Percentiles rank a stretch among this genome's conserved stretches.
Evolutionary conservation across 805 yeast species (phyloP).

Genomic region (Pichia sporocuriosa): DNA sequence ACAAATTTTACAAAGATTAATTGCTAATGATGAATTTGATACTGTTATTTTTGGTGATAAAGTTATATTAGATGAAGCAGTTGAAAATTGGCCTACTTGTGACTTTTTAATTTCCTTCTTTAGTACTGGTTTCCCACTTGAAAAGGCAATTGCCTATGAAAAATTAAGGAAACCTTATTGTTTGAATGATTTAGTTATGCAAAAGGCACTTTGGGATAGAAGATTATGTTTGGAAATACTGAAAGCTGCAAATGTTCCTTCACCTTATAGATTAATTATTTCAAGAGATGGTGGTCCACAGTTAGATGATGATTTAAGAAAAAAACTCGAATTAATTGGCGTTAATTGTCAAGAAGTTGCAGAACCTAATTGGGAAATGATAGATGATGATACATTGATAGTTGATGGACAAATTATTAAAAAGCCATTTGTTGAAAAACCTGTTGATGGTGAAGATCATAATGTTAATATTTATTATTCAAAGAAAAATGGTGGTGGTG

Average conservation of each 20-base stretch:
- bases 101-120: slow-evolving; percentile 91
- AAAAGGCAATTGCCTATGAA: slow-evolving; percentile 88
- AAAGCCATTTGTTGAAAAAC: slow-evolving; percentile 96
- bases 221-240: slow-evolving; percentile 75
- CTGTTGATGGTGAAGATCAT: slow-evolving; percentile 98
- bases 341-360: slow-evolving; percentile 40
- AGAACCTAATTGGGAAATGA: slow-evolving; percentile 83
- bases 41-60: slow-evolving; percentile 96
- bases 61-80: slow-evolving; percentile 84
- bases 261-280: slow-evolving; percentile 83
- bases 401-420: slow-evolving; percentile 66
- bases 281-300: slow-evolving; percentile 96
- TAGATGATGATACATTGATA: slow-evolving; percentile 74
- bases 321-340: slow-evolving; percentile 54
- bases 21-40: slow-evolving; percentile 92
- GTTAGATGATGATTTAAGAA: slow-evolving; percentile 60
- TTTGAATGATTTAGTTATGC: slow-evolving; percentile 84
- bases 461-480: slow-evolving; percentile 91
- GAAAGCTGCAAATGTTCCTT: slow-evolving; percentile 77
- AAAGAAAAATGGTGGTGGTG: slow-evolving; percentile 91
- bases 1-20: slow-evolving; percentile 77
- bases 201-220: slow-evolving; percentile 96
- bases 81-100: slow-evolving; percentile 99
- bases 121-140: slow-evolving; percentile 93
- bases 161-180: slow-evolving; percentile 83